phyloP scores from a whole-genome alignment of 2,329 filamentous ascomycete species.

The Stagonosporopsis rhizophila region DNA sequence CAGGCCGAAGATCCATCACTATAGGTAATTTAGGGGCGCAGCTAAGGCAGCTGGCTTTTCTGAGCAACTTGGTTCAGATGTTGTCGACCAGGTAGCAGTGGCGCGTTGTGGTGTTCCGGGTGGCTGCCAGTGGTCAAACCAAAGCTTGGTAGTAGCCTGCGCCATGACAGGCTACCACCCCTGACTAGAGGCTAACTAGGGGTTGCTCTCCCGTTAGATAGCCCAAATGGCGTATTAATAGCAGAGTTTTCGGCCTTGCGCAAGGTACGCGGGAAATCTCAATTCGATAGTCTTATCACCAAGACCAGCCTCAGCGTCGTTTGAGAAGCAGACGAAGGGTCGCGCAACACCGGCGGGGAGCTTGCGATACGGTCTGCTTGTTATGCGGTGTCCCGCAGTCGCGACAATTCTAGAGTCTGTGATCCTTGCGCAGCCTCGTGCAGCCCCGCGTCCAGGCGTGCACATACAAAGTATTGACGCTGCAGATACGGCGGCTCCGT shows the following conservation, averaged over 20 bases:
- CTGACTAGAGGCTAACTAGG: slow-evolving; percentile 21
- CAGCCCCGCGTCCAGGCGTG: slow-evolving; percentile 4
- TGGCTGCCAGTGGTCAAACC: slow-evolving; percentile 18
- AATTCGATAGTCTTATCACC: slow-evolving; percentile 22
- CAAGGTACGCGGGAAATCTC: slow-evolving; percentile 19
- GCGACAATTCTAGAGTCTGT: background rate
- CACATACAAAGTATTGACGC: slow-evolving; percentile 12
- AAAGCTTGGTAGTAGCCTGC: slow-evolving; percentile 11
- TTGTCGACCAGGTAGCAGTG: slow-evolving; percentile 18
- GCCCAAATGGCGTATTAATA: slow-evolving; percentile 14
- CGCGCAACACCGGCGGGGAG: slow-evolving; percentile 2
- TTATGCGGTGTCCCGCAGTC: background rate
- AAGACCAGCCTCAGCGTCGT: slow-evolving; percentile 5
- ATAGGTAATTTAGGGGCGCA: slow-evolving; percentile 6
- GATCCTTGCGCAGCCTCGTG: slow-evolving; percentile 7
- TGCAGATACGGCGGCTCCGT: slow-evolving; percentile 11
- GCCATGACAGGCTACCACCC: slow-evolving; percentile 15
- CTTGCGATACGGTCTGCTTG: background rate
- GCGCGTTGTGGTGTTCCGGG: slow-evolving; percentile 14
- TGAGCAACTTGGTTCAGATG: slow-evolving; percentile 7
- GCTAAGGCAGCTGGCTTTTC: slow-evolving; percentile 11
- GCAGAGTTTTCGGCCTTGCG: slow-evolving; percentile 11
- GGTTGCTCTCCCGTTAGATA: slow-evolving; percentile 17
- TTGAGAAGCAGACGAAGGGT: slow-evolving; percentile 1
- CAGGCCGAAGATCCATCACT: slow-evolving; percentile 1